phyloP scores from a whole-genome alignment of 139 green algal genomes.

The Chlamydomonas sphaeroides region DNA sequence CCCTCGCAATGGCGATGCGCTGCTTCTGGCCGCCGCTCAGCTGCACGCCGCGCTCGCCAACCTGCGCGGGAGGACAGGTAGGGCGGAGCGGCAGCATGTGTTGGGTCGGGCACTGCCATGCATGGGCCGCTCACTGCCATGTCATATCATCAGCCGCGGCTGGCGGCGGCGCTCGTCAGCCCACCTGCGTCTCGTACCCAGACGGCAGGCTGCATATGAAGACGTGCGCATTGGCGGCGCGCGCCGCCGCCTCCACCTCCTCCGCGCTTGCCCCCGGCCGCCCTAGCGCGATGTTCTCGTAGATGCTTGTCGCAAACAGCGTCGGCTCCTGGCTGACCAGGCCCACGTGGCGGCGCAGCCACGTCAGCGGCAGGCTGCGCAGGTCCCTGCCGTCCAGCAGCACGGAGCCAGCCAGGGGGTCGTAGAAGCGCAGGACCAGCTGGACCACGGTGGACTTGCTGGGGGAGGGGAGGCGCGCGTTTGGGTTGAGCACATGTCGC shows the following conservation, averaged over 20 bases:
- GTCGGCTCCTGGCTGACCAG: conserved; percentile 92
- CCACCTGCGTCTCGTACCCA: conserved; percentile 67
- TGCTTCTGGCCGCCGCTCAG: conserved; percentile 88
- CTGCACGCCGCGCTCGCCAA: conserved; percentile 68
- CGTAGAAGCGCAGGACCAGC: conserved; percentile 94
- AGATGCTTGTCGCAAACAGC: conserved; percentile 88
- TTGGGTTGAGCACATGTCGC: too few relatives aligned
- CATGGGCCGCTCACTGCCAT: too few relatives aligned
- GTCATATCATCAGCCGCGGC: too few relatives aligned
- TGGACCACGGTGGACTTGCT: conserved; percentile 56
- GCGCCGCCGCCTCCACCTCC: conserved; percentile 78
- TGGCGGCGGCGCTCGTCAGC: background rate
- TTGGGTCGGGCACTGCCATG: too few relatives aligned
- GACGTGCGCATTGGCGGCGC: conserved; percentile 79
- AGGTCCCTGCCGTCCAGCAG: conserved; percentile 87
- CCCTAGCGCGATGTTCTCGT: conserved; percentile 89
- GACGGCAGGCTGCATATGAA: conserved; percentile 76
- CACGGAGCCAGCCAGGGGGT: conserved; percentile 72
- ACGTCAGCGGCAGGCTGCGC: conserved; percentile 71
- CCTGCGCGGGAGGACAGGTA: too few relatives aligned
- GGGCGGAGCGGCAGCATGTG: too few relatives aligned
- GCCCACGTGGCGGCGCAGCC: conserved; percentile 76
- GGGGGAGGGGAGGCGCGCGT: too few relatives aligned
- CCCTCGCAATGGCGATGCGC: conserved; percentile 93
- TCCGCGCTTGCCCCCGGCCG: conserved; percentile 47